Conservation (phyloP, 2,329 filamentous ascomycete genomes). For the Ceratocystis alfenasii region DNA sequence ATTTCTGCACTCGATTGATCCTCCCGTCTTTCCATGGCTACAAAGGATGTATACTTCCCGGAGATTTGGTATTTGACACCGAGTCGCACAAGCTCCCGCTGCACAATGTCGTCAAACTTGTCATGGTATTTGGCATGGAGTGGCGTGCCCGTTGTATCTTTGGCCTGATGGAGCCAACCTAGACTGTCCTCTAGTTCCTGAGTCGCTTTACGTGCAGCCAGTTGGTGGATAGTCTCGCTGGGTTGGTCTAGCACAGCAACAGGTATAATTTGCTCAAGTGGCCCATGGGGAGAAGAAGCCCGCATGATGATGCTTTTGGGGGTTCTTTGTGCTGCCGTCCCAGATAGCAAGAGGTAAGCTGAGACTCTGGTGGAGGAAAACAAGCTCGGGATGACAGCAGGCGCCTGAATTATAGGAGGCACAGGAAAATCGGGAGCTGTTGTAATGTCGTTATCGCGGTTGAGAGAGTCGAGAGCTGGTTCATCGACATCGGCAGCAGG, state of each 20-base stretch:
- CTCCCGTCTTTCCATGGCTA: constrained; percentile 45
- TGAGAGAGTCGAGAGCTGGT: constrained; percentile 19
- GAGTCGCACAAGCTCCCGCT: constrained; percentile 53
- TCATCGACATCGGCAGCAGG: constrained; percentile 35
- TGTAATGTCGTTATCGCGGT: constrained; percentile 30
- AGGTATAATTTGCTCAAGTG: constrained; percentile 54
- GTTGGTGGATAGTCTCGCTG: constrained; percentile 52
- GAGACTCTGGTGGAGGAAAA: constrained; percentile 55
- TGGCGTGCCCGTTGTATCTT: constrained; percentile 33
- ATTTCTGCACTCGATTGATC: background rate
- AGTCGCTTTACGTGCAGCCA: constrained; percentile 56
- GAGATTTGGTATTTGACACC: constrained; percentile 55
- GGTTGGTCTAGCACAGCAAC: constrained; percentile 38
- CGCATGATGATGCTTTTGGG: constrained; percentile 46
- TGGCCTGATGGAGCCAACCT: constrained; percentile 50
- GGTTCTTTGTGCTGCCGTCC: constrained; percentile 31
- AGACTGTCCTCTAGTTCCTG: constrained; percentile 58
- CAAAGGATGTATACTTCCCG: constrained; percentile 61
- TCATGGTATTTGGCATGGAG: constrained; percentile 38
- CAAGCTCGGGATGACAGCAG: constrained; percentile 49
- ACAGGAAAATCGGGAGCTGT: constrained; percentile 41
- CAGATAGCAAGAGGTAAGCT: constrained; percentile 53
- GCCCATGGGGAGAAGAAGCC: constrained; percentile 38
- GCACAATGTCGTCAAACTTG: constrained; percentile 47
- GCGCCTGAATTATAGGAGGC: constrained; percentile 53